These are phyloP conservation scores for Cystofilobasidium ferigula DNA, from an alignment of 768 basidiomycete species.

Conservation along the genomic window DNA sequence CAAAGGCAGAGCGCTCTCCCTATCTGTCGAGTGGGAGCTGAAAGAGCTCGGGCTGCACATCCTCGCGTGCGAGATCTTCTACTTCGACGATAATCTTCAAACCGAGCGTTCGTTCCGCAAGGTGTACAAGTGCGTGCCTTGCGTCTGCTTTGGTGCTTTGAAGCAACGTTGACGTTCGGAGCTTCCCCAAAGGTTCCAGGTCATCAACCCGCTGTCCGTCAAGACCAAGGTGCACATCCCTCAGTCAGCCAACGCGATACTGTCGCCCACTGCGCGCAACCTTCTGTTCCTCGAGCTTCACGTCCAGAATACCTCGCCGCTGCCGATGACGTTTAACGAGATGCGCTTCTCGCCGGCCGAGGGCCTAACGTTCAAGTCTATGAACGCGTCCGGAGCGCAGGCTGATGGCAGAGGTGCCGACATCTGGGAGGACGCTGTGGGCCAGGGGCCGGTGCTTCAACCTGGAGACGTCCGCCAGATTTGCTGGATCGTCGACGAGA, in stretches of 20 bases:
- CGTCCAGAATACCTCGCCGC: constrained; percentile 73
- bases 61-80: constrained; percentile 69
- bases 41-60: constrained; percentile 90
- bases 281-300: constrained; percentile 87
- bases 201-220: constrained; percentile 85
- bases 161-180: neutral
- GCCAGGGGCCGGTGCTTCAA: constrained; percentile 58
- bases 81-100: constrained; percentile 49
- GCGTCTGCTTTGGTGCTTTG: neutral
- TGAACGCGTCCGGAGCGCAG: constrained; percentile 29
- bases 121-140: constrained; percentile 69
- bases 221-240: constrained; percentile 84
- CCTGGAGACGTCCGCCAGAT: constrained; percentile 80
- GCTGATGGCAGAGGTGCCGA: constrained; percentile 21
- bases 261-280: constrained; percentile 56
- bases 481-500: constrained; percentile 56
- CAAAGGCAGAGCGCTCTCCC: constrained; percentile 51
- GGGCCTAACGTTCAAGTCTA: constrained; percentile 41
- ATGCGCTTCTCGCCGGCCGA: constrained; percentile 66
- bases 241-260: constrained; percentile 57
- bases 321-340: constrained; percentile 65
- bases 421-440: constrained; percentile 47
- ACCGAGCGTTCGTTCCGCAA: constrained; percentile 62
- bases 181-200: constrained; percentile 43
- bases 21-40: constrained; percentile 70